A percentile compares a stretch with the other conserved stretches of the same genome.
phyloP scores from a whole-genome alignment of 768 basidiomycete species.

The Trametes meyenii region DNA sequence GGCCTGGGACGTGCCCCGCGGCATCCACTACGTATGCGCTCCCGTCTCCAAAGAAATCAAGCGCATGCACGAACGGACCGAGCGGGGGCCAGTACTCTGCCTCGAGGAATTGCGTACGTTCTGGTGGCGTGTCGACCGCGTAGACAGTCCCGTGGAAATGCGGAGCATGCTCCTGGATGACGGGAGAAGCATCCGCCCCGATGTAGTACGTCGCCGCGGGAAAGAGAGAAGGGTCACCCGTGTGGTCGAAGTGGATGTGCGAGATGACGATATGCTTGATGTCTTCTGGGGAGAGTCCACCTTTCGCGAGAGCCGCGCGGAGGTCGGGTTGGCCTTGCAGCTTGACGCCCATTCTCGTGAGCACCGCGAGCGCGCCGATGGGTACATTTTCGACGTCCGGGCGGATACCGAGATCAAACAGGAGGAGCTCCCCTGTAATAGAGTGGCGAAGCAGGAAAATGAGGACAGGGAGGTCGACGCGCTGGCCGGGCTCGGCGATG shows the following conservation, averaged over 20 bases:
- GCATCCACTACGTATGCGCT: slow-evolving; percentile 61
- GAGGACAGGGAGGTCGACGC: slow-evolving; percentile 42
- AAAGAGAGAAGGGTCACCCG: slow-evolving; percentile 52
- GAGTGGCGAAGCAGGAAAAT: slow-evolving; percentile 57
- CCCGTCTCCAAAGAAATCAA: slow-evolving; percentile 61
- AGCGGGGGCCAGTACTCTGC: slow-evolving; percentile 37
- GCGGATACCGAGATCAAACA: slow-evolving; percentile 61
- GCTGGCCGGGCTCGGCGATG: slow-evolving; percentile 15
- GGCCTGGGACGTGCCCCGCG: slow-evolving; percentile 57
- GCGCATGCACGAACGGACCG: slow-evolving; percentile 52
- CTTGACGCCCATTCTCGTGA: slow-evolving; percentile 12
- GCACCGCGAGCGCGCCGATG: background rate
- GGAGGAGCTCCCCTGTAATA: slow-evolving; percentile 31
- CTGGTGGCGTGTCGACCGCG: slow-evolving; percentile 17
- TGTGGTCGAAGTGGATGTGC: slow-evolving; percentile 58
- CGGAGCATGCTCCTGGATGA: slow-evolving; percentile 47
- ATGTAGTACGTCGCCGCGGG: slow-evolving; percentile 49
- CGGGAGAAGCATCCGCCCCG: slow-evolving; percentile 41
- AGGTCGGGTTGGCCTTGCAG: slow-evolving; percentile 33
- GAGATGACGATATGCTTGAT: slow-evolving; percentile 50
- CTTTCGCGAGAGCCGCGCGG: slow-evolving; percentile 52
- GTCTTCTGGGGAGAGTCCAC: slow-evolving; percentile 46
- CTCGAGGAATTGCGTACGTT: slow-evolving; percentile 29
- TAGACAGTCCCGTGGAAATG: slow-evolving; percentile 38
- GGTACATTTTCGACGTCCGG: slow-evolving; percentile 36